Conservation (phyloP, 495 filamentous ascomycete genomes). For the Hypoxylon perforatum region DNA sequence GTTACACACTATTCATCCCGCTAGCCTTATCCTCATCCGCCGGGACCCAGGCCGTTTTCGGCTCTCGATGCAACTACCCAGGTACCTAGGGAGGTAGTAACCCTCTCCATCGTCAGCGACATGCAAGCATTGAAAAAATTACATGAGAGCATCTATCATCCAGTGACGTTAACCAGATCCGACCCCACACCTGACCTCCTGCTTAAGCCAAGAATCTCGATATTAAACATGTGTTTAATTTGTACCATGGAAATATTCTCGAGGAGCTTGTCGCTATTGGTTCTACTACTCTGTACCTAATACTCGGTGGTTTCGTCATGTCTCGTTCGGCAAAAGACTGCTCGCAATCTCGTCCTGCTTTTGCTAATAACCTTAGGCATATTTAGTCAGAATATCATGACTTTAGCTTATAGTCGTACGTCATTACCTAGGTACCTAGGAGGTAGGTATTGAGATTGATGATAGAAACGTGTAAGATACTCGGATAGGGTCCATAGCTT, state of each 20-base stretch:
- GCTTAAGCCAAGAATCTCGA: conserved; percentile 6
- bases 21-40: conserved; percentile 23
- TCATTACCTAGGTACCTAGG: too few species aligned
- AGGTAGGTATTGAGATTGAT: too few species aligned
- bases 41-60: conserved; percentile 21
- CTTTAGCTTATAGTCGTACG: too few species aligned
- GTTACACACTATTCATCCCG: conserved; percentile 30
- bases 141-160: background rate
- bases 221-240: conserved; percentile 4
- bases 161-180: conserved; percentile 15
- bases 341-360: too few species aligned
- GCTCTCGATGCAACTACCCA: conserved; percentile 13
- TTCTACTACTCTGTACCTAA: too few species aligned
- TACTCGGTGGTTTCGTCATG: background rate
- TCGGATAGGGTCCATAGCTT: too few species aligned
- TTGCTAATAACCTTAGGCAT: too few species aligned
- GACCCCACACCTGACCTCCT: background rate
- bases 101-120: background rate
- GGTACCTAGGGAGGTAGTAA: too few species aligned
- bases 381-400: too few species aligned
- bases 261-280: conserved; percentile 13
- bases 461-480: too few species aligned
- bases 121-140: conserved; percentile 11
- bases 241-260: background rate
- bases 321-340: too few species aligned